Evolutionary conservation across 1,139 yeast genomes (phyloP).

Genomic region (Kodamaea alishanica): DNA sequence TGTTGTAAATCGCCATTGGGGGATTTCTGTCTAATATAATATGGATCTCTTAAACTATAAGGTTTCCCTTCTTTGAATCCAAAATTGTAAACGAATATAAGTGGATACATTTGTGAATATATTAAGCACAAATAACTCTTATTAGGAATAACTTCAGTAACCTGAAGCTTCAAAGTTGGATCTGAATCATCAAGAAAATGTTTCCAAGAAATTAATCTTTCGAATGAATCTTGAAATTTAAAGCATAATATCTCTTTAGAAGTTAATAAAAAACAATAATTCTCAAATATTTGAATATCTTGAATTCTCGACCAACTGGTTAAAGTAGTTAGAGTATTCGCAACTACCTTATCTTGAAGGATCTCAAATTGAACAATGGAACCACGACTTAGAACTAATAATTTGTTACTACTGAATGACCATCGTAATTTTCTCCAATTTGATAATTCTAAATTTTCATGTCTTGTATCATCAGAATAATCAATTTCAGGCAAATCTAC

Average conservation of each 20-base stretch:
- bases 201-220: slow-evolving; percentile 62
- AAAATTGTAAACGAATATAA: slow-evolving; percentile 43
- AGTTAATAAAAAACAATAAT: slow-evolving; percentile 48
- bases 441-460: slow-evolving; percentile 51
- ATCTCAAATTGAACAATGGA: slow-evolving; percentile 34
- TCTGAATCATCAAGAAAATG: slow-evolving; percentile 59
- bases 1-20: slow-evolving; percentile 15
- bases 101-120: slow-evolving; percentile 40
- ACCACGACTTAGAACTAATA: slow-evolving; percentile 46
- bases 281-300: slow-evolving; percentile 35
- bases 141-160: slow-evolving; percentile 15
- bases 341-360: slow-evolving; percentile 10
- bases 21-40: slow-evolving; percentile 15
- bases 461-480: slow-evolving; percentile 17
- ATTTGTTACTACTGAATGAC: slow-evolving; percentile 29
- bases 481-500: not conserved
- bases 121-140: slow-evolving; percentile 30
- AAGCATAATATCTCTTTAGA: slow-evolving; percentile 59
- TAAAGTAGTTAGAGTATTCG: slow-evolving; percentile 42
- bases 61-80: slow-evolving; percentile 38
- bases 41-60: slow-evolving; percentile 40
- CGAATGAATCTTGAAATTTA: slow-evolving; percentile 22
- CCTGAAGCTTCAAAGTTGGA: slow-evolving; percentile 46
- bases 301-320: slow-evolving; percentile 55
- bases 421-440: slow-evolving; percentile 52